phyloP scores from a whole-genome alignment of 805 yeast species.

The Yarrowia porcina region DNA sequence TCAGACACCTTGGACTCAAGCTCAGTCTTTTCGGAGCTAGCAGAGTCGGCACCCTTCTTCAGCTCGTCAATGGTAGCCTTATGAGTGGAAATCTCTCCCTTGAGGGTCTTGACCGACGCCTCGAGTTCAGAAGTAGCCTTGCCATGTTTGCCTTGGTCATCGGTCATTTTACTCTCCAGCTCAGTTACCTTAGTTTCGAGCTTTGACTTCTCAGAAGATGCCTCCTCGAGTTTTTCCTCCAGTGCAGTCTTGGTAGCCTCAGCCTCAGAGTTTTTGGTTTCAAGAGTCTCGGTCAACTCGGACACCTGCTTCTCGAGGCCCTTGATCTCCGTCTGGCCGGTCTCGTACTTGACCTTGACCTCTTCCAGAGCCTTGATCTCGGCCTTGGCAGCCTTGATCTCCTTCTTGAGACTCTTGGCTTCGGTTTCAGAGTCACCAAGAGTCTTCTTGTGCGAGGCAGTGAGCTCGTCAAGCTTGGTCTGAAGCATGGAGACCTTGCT shows the following conservation, averaged over 20 bases:
- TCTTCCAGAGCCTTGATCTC: slow-evolving; percentile 5
- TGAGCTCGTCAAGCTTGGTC: slow-evolving; percentile 23
- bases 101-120: slow-evolving; percentile 1
- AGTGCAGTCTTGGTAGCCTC: not conserved
- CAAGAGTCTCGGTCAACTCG: slow-evolving; percentile 2
- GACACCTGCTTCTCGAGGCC: slow-evolving; percentile 11
- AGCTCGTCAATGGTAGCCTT: slow-evolving; percentile 3
- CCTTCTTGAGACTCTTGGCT: slow-evolving; percentile 2
- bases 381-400: not conserved
- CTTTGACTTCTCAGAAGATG: not conserved
- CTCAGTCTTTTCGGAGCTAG: not conserved
- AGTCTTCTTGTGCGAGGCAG: slow-evolving; percentile 10
- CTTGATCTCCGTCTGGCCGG: not conserved
- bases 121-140: slow-evolving; percentile 11
- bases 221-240: slow-evolving; percentile 4
- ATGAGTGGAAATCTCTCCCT: not conserved
- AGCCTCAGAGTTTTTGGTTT: slow-evolving; percentile 1
- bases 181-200: slow-evolving; percentile 20
- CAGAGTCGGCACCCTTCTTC: slow-evolving; percentile 24
- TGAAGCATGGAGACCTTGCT: not conserved
- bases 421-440: slow-evolving; percentile 17
- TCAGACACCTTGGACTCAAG: not conserved
- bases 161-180: slow-evolving; percentile 20
- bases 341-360: slow-evolving; percentile 13
- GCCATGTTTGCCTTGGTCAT: not conserved